A percentile compares a stretch with the other conserved stretches of the same genome.
Conservation (phyloP, 805 yeast genomes). For the Yamadazyma laniorum region DNA sequence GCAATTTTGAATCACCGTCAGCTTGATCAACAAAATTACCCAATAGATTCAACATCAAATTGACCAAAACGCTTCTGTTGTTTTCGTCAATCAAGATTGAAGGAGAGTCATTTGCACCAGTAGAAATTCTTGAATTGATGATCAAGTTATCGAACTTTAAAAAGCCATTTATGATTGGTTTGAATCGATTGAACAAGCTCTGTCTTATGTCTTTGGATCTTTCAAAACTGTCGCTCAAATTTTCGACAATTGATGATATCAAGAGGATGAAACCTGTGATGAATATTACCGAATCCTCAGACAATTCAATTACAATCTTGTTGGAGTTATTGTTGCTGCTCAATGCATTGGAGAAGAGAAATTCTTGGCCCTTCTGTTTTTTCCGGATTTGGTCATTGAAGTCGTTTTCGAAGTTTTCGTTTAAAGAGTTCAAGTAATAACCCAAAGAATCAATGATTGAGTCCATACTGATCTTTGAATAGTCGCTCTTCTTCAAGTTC, state of each 20-base stretch:
- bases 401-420: conserved; percentile 37
- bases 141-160: conserved; percentile 41
- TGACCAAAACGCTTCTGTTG: conserved; percentile 34
- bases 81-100: conserved; percentile 30
- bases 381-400: conserved; percentile 26
- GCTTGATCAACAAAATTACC: conserved; percentile 44
- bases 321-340: conserved; percentile 28
- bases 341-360: conserved; percentile 21
- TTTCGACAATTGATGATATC: conserved; percentile 39
- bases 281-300: conserved; percentile 77
- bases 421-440: conserved; percentile 50
- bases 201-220: conserved; percentile 24
- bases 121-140: conserved; percentile 14
- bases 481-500: conserved; percentile 34
- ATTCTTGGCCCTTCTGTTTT: conserved; percentile 36
- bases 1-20: conserved; percentile 29
- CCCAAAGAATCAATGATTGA: conserved; percentile 52
- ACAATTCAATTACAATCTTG: conserved; percentile 49
- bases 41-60: conserved; percentile 50
- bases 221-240: conserved; percentile 22
- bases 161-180: conserved; percentile 33
- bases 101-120: conserved; percentile 18
- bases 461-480: conserved; percentile 52
- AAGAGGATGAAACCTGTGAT: conserved; percentile 72
- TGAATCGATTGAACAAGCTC: conserved; percentile 32